These are phyloP conservation scores for Dysphania ambrosioides DNA, from an alignment of 148 eudicot species.

Conservation along the genomic window DNA sequence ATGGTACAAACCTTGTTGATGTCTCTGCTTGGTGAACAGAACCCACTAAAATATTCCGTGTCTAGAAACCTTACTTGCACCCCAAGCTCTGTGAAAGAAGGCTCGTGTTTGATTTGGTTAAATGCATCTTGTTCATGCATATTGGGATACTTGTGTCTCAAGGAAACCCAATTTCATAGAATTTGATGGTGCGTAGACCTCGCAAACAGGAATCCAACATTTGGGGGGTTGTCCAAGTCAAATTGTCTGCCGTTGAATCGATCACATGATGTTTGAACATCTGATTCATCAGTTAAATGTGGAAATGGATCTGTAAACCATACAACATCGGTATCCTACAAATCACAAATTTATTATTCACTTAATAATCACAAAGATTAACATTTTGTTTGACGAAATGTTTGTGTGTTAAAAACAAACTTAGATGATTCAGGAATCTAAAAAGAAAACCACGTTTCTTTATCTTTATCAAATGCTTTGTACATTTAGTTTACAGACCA, in stretches of 20 bases:
- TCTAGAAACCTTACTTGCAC: constrained; percentile 44
- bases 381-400: neutral
- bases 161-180: constrained; percentile 40
- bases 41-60: constrained; percentile 50
- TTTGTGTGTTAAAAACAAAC: no score
- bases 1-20: constrained; percentile 54
- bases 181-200: constrained; percentile 43
- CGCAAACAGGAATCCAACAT: constrained; percentile 45
- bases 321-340: constrained; percentile 51
- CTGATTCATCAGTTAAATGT: constrained; percentile 33
- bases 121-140: constrained; percentile 46
- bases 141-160: constrained; percentile 28
- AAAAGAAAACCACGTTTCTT: no score
- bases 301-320: constrained; percentile 55
- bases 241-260: constrained; percentile 31
- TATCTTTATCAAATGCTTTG: no score
- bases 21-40: constrained; percentile 51
- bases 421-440: no score
- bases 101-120: constrained; percentile 34
- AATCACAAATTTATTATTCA: neutral
- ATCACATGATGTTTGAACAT: constrained; percentile 56
- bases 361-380: neutral
- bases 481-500: no score
- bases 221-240: constrained; percentile 39
- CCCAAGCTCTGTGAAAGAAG: constrained; percentile 28